Evolutionary conservation across 345 rosid species (phyloP), one percentile per base, ranked within the genome.

Genomic region (Euclidium syriacum): DNA sequence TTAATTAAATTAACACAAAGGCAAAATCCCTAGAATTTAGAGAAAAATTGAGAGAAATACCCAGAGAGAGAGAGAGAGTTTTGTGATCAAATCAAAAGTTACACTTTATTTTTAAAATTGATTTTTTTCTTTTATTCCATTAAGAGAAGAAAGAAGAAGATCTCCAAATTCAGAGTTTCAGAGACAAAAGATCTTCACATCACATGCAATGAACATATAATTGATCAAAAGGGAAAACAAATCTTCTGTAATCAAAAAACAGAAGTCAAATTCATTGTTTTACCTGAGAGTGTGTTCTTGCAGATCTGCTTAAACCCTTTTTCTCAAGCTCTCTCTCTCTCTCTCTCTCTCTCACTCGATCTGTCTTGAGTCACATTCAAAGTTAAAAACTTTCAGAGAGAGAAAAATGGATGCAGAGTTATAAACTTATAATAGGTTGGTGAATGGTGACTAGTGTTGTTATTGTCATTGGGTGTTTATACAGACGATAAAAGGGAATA

Each of bases 271-370:
- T 52, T 12, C n/a, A n/a, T n/a, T n/a, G n/a, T n/a, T n/a, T n/a
- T 52, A 70, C 74, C 74, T 62, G 58, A 47, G 64, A 62, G 46
- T 70, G 69, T 9, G 35, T 70, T 54, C 14, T 30, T 62, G 74
- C 58, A 70, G 74, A 70, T 70, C 68, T 54, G 74, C 64, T 70
- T 62, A 54, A 70, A 55, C 68, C 57, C 26, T 51, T 70, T 29
- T 54, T 43, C 6, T 57, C 65, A 38, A 56, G 64, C 63, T 54
- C 49, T 36, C 3, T 44, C 15, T 61, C 15, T 30, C 1, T 26
- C 26, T 25, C 12, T 15, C 3, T 49, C 39, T 60, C 4, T 62
- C 15, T 27, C 2, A 10, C 49, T 30, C 20, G 18, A 29, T 43
- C 8, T 40, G 17, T 52, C 16, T 44, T 58, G 22, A 27, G 50